Conservation (phyloP, 257 asterid species). For the Cruciata laevipes region DNA sequence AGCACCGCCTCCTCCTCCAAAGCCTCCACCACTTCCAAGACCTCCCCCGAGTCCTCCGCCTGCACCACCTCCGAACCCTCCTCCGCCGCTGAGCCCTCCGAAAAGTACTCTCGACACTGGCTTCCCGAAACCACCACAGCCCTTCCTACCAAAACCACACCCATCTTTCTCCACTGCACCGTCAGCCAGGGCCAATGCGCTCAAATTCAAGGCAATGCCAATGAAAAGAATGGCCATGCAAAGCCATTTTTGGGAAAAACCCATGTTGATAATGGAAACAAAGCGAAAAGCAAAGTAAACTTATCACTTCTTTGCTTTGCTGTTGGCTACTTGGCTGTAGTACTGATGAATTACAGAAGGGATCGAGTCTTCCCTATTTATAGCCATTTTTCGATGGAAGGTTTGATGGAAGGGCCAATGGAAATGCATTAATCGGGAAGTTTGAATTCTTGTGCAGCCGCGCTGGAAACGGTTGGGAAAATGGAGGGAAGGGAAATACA, state of each 20-base stretch:
- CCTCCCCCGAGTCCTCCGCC: slow-evolving; percentile 4
- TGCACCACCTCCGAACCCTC: slow-evolving; percentile 4
- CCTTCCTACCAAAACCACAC: slow-evolving; percentile 23
- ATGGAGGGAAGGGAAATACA: slow-evolving; percentile 18
- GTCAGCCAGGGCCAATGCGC: slow-evolving; percentile 19
- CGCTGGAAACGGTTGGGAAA: slow-evolving; percentile 28
- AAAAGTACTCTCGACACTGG: not conserved
- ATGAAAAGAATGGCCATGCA: slow-evolving; percentile 20
- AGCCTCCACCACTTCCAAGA: not conserved
- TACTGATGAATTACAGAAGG: not conserved
- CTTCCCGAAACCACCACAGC: slow-evolving; percentile 15
- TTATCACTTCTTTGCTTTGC: not conserved
- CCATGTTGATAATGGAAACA: slow-evolving; percentile 11
- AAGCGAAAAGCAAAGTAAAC: not conserved
- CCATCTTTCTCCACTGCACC: slow-evolving; percentile 17
- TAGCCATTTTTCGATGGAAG: slow-evolving; percentile 8
- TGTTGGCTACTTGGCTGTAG: not conserved
- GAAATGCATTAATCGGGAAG: slow-evolving; percentile 9
- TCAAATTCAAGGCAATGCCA: slow-evolving; percentile 22
- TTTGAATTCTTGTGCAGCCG: slow-evolving; percentile 19
- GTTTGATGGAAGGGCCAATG: not conserved
- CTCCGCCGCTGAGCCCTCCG: slow-evolving; percentile 6
- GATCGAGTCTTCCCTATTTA: not conserved
- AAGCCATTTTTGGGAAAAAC: slow-evolving; percentile 20
- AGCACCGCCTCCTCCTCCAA: slow-evolving; percentile 3